A percentile compares a stretch with the other conserved stretches of the same genome.
These are phyloP conservation scores for Bipolaris sorokiniana DNA, from an alignment of 2,329 filamentous ascomycete species.

Conservation along the genomic window DNA sequence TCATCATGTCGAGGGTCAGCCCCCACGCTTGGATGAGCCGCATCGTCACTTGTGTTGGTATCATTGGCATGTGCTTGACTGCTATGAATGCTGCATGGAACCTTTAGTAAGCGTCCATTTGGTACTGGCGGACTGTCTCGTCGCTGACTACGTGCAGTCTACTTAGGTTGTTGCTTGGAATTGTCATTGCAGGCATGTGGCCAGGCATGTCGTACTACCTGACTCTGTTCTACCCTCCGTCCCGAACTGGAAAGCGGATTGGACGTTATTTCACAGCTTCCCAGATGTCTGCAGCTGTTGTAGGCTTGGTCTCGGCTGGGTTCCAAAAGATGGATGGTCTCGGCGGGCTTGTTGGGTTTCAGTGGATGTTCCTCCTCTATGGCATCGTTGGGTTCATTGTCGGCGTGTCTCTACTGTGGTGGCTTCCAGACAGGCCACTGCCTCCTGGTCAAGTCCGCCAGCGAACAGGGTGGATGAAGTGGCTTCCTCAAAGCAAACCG, in stretches of 20 bases:
- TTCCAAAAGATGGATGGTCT: conserved; percentile 89
- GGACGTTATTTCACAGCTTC: conserved; percentile 88
- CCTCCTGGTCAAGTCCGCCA: conserved; percentile 69
- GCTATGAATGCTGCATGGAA: conserved; percentile 84
- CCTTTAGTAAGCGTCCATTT: conserved; percentile 67
- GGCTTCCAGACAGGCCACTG: conserved; percentile 83
- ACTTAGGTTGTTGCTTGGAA: conserved; percentile 81
- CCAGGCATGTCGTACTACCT: conserved; percentile 93
- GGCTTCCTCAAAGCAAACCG: conserved; percentile 71
- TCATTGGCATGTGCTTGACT: conserved; percentile 83
- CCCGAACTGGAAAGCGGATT: conserved; percentile 83
- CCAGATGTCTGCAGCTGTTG: conserved; percentile 86
- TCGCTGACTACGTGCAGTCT: conserved; percentile 52
- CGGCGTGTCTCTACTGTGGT: conserved; percentile 80
- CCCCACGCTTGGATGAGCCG: conserved; percentile 91
- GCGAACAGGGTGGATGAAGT: conserved; percentile 63
- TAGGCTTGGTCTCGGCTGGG: conserved; percentile 86
- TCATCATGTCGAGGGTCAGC: conserved; percentile 84
- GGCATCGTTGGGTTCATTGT: conserved; percentile 76
- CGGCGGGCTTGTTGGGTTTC: conserved; percentile 78
- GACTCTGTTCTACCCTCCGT: conserved; percentile 89
- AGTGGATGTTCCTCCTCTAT: conserved; percentile 93
- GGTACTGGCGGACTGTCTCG: background rate
- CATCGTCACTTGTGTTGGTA: conserved; percentile 84
- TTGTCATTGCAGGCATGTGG: conserved; percentile 94